Percentiles rank a stretch among this genome's conserved stretches.
phyloP scores from a whole-genome alignment of 495 filamentous ascomycete species.

The Hyaloscypha hepaticicola region DNA sequence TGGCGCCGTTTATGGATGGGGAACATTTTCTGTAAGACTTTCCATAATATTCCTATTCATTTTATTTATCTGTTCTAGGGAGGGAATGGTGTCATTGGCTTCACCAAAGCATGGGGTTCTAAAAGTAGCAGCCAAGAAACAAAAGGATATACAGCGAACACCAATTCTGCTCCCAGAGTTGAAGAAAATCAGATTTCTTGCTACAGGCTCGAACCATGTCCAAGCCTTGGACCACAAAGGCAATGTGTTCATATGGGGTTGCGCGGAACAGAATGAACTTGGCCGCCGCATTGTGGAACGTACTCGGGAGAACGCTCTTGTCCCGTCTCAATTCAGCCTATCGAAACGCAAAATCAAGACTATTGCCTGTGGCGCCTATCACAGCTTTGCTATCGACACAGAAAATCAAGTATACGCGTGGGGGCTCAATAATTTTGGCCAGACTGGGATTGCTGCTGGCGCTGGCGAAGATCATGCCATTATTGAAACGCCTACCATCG shows the following conservation, averaged over 20 bases:
- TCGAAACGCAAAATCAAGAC: constrained; percentile 46
- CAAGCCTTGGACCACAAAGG: constrained; percentile 65
- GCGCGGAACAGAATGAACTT: constrained; percentile 69
- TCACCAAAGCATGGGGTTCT: too few species aligned
- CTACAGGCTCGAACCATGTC: constrained; percentile 65
- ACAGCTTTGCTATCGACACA: constrained; percentile 73
- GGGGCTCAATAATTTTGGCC: constrained; percentile 85
- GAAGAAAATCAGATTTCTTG: constrained; percentile 60
- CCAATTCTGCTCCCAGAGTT: constrained; percentile 52
- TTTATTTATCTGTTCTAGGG: constrained; percentile 44
- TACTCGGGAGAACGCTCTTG: constrained; percentile 39
- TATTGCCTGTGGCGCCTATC: constrained; percentile 62
- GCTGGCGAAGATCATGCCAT: constrained; percentile 59
- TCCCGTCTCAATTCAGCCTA: constrained; percentile 65
- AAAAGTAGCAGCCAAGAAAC: constrained; percentile 32
- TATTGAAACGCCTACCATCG: constrained; percentile 48
- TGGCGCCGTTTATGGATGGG: constrained; percentile 71
- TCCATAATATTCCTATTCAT: neutral
- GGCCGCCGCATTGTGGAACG: constrained; percentile 64
- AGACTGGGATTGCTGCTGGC: constrained; percentile 53
- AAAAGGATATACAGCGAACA: constrained; percentile 20
- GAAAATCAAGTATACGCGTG: constrained; percentile 72
- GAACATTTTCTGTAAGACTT: constrained; percentile 58
- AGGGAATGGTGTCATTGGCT: constrained; percentile 58
- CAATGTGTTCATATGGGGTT: constrained; percentile 68